Percentiles rank a stretch among this genome's conserved stretches.
phyloP scores from a whole-genome alignment of 306 rosid genomes.

The Hylodesmum podocarpum region DNA sequence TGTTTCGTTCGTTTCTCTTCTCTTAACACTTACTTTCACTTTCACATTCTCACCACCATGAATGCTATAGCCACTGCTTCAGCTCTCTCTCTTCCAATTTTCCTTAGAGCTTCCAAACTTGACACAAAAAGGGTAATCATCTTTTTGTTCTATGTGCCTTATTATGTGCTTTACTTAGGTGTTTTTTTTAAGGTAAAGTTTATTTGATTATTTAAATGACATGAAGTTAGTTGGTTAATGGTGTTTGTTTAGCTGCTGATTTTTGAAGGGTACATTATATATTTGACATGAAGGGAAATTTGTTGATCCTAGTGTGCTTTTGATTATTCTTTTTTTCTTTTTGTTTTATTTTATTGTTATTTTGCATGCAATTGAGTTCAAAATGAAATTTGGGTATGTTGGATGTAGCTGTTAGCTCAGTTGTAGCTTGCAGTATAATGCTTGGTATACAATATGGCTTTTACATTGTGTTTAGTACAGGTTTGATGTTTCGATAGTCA shows the following conservation, averaged over 20 bases:
- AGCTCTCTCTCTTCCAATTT: conserved; percentile 66
- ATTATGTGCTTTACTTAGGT: neutral
- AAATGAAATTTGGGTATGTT: neutral
- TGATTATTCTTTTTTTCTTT: neutral
- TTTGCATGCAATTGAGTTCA: neutral
- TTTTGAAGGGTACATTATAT: neutral
- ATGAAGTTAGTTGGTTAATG: neutral
- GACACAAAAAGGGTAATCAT: conserved; percentile 56
- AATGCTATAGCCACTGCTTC: conserved; percentile 79
- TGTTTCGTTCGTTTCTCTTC: conserved; percentile 23
- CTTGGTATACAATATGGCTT: neutral
- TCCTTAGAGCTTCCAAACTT: conserved; percentile 55
- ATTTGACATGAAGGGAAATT: neutral
- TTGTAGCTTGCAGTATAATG: neutral
- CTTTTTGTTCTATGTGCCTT: neutral
- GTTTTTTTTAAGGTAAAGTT: neutral
- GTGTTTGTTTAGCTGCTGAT: neutral
- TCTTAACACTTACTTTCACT: conserved; percentile 6
- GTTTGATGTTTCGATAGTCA: too few relatives aligned
- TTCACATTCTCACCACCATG: conserved; percentile 57
- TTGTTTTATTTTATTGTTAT: neutral
- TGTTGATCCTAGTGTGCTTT: neutral
- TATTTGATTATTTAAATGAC: neutral
- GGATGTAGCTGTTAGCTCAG: neutral
- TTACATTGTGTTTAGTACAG: neutral